Percentiles rank a stretch among this genome's conserved stretches.
Evolutionary conservation across 495 filamentous ascomycete genomes (phyloP).

Genomic region (Letharia lupina): DNA sequence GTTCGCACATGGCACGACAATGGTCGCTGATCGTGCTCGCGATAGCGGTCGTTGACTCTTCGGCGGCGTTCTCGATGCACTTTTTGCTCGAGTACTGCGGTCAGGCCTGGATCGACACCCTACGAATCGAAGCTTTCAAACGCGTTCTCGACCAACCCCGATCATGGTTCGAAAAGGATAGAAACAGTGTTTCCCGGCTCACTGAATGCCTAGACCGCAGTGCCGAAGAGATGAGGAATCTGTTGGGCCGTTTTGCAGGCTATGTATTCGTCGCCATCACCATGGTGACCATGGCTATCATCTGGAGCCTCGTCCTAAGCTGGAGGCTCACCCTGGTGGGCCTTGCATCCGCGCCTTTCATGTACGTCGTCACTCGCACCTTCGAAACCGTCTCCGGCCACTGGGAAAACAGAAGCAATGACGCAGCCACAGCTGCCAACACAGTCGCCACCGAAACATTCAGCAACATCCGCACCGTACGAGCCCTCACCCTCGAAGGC

Average conservation of each 20-base stretch:
- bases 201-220: slow-evolving; percentile 68
- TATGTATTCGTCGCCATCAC: slow-evolving; percentile 53
- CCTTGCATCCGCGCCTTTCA: slow-evolving; percentile 56
- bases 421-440: slow-evolving; percentile 45
- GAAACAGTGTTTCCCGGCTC: slow-evolving; percentile 55
- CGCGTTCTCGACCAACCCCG: slow-evolving; percentile 71
- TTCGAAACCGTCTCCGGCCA: slow-evolving; percentile 53
- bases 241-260: slow-evolving; percentile 70
- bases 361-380: slow-evolving; percentile 54
- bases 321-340: slow-evolving; percentile 82
- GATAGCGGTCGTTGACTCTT: slow-evolving; percentile 57
- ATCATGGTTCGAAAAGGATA: slow-evolving; percentile 71
- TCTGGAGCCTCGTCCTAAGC: slow-evolving; percentile 64
- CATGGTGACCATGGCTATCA: slow-evolving; percentile 57
- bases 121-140: slow-evolving; percentile 60
- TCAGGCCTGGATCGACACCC: slow-evolving; percentile 69
- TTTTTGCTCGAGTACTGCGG: slow-evolving; percentile 63
- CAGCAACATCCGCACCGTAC: slow-evolving; percentile 70
- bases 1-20: slow-evolving; percentile 40
- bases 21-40: slow-evolving; percentile 66
- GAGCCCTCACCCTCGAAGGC: slow-evolving; percentile 64
- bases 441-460: slow-evolving; percentile 71
- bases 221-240: slow-evolving; percentile 77
- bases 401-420: slow-evolving; percentile 64
- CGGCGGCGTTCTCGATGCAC: slow-evolving; percentile 55